Evolutionary conservation across 129 eudicot species (phyloP).

Genomic region (Tanacetum coccineum): DNA sequence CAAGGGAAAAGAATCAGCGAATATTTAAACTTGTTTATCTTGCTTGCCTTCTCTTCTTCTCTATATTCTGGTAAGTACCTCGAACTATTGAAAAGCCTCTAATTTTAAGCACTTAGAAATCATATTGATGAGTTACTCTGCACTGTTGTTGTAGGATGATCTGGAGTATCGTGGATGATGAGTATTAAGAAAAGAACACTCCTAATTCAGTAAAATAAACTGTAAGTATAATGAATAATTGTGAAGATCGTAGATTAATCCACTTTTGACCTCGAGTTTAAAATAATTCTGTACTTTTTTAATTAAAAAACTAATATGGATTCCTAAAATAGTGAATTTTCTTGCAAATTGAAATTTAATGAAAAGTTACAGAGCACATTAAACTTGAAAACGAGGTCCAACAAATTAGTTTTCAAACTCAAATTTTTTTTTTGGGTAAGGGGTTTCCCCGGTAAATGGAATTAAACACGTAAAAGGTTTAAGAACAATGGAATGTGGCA

Average conservation of each 20-base stretch:
- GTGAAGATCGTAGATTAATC: too few species aligned
- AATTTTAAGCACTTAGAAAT: constrained; percentile 8
- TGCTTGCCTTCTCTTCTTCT: constrained; percentile 40
- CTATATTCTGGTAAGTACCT: constrained; percentile 62
- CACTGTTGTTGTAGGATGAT: constrained; percentile 55
- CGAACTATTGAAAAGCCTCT: neutral
- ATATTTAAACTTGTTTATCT: constrained; percentile 59
- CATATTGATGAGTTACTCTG: constrained; percentile 4
- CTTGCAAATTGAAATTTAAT: too few species aligned
- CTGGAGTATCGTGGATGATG: constrained; percentile 56
- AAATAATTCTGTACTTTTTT: neutral
- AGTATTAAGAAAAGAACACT: constrained; percentile 23
- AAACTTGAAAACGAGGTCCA: neutral
- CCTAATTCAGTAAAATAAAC: constrained; percentile 4
- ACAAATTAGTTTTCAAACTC: too few species aligned
- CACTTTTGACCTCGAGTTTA: neutral
- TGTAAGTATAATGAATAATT: constrained; percentile 22
- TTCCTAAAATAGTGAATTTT: neutral
- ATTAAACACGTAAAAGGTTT: too few species aligned
- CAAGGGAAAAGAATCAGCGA: constrained; percentile 60
- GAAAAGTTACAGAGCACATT: neutral
- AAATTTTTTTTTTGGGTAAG: too few species aligned
- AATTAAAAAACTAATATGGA: neutral
- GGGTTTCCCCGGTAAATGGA: too few species aligned
- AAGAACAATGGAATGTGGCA: too few species aligned